Conservation (phyloP, 305 asterid species). For the Rubia tinctorum region DNA sequence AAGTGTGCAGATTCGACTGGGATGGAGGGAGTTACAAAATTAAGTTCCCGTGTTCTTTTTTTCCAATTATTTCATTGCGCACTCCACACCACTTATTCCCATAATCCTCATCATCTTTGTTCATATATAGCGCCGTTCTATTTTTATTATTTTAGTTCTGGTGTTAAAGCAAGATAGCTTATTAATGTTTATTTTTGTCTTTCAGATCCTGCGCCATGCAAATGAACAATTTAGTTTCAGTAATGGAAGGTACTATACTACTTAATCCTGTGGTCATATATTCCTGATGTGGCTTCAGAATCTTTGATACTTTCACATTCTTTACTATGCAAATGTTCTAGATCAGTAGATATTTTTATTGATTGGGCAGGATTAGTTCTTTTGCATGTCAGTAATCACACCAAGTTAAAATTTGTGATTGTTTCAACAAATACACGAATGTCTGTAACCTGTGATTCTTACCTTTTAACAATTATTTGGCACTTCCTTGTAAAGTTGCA, state of each 20-base stretch:
- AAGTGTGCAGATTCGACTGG: too few relatives aligned
- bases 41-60: background rate
- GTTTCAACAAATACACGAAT: background rate
- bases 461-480: background rate
- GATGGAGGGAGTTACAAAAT: too few relatives aligned
- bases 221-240: slow-evolving; percentile 82
- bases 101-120: background rate
- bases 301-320: background rate
- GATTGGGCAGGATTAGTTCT: background rate
- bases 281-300: background rate
- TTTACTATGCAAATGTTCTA: background rate
- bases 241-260: slow-evolving; percentile 73
- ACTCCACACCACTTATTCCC: background rate
- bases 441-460: background rate
- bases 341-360: background rate
- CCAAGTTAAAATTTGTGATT: too few relatives aligned
- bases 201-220: slow-evolving; percentile 85
- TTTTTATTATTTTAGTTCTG: background rate
- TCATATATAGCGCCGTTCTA: background rate
- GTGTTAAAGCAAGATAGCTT: background rate
- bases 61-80: too few relatives aligned
- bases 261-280: background rate
- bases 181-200: slow-evolving; percentile 10
- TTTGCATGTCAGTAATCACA: background rate
- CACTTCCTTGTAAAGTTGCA: background rate